Conservation (phyloP, 176 grass and related monocot species). For the Aegilops longissima region DNA sequence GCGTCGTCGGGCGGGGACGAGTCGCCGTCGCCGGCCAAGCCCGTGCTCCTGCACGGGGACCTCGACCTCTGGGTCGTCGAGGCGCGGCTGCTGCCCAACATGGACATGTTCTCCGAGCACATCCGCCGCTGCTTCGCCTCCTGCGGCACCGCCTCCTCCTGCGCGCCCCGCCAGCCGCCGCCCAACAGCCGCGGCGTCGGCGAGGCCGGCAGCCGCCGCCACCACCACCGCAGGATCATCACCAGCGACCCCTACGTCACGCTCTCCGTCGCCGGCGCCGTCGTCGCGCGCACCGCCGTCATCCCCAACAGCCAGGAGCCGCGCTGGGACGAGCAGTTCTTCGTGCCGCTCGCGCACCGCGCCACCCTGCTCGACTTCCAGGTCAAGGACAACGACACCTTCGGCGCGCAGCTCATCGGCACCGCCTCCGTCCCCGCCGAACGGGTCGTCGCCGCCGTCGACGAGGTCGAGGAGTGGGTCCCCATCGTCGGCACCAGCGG, state of each 20-base stretch:
- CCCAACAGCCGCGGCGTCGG: neutral
- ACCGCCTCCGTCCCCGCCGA: slow-evolving; percentile 52
- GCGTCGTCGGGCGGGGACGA: slow-evolving; percentile 29
- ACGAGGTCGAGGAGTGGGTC: slow-evolving; percentile 58
- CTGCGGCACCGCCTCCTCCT: slow-evolving; percentile 42
- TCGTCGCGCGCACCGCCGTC: slow-evolving; percentile 83
- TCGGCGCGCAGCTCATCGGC: slow-evolving; percentile 90
- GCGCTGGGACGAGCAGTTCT: slow-evolving; percentile 70
- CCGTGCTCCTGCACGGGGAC: slow-evolving; percentile 72
- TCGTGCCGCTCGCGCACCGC: slow-evolving; percentile 75
- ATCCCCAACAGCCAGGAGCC: slow-evolving; percentile 77
- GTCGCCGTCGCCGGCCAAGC: slow-evolving; percentile 36
- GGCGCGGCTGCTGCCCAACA: slow-evolving; percentile 89
- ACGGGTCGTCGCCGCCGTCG: neutral
- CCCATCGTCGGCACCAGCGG: slow-evolving; percentile 49
- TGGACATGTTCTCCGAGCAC: slow-evolving; percentile 89
- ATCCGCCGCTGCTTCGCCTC: slow-evolving; percentile 61
- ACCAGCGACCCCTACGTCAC: slow-evolving; percentile 98
- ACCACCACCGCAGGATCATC: slow-evolving; percentile 58
- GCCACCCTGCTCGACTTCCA: slow-evolving; percentile 60
- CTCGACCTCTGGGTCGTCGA: slow-evolving; percentile 74
- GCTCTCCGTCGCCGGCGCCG: slow-evolving; percentile 61
- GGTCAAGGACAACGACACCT: slow-evolving; percentile 90
- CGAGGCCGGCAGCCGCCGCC: neutral
- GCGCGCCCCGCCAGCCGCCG: slow-evolving; percentile 20